Evolutionary conservation across 2,329 filamentous ascomycete genomes (phyloP), one percentile per base, ranked within the genome.

Genomic region (Venturia nashicola): DNA sequence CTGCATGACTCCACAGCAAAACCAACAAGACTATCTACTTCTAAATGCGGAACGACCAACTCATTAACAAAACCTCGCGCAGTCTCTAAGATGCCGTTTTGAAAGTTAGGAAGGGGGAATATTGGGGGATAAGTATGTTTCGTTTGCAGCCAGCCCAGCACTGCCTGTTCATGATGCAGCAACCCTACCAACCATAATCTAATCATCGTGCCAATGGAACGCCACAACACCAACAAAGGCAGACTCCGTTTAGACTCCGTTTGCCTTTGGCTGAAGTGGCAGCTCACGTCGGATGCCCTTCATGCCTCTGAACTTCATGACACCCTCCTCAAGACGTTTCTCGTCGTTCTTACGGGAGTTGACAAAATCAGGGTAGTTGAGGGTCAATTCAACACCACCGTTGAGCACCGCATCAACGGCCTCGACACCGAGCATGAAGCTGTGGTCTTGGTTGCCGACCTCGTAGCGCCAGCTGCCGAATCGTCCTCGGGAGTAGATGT

Each of bases 381-480:
- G 85, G 40, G 92, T 96, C 72, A 96, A 80, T 82, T 97, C 92
- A 57, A 92, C 89, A 44, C 90, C 87, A 69, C 92, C 92, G 76
- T 88, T 92, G 77, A 92, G 85, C 73, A 96, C 90, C 79, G 90
- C 86, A 79, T 97, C 92, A 46, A 86, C 91, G 60, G 92, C 92
- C 79, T 97, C 92, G 23, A 96, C 92, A 74, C 92, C 92, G 67
- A 96, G 82, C 92, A 97, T 97, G 78, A 97, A 97, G 34, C 89
- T 93, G 83, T 97, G 92, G 78, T 97, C 92, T 83, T 96, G 91
- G 84, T 96, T 96, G 73, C 91, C 91, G 68, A 89, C 90, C 79
- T 99, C 94, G 81, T 99, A 99, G 74, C 91, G 85, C 94, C 94
- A 99, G 82, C 88, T 93, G 72, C 94, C 94, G 78, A 99, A 99